Evolutionary conservation across 2,329 filamentous ascomycete genomes (phyloP).

Genomic region (Xylaria sp.): DNA sequence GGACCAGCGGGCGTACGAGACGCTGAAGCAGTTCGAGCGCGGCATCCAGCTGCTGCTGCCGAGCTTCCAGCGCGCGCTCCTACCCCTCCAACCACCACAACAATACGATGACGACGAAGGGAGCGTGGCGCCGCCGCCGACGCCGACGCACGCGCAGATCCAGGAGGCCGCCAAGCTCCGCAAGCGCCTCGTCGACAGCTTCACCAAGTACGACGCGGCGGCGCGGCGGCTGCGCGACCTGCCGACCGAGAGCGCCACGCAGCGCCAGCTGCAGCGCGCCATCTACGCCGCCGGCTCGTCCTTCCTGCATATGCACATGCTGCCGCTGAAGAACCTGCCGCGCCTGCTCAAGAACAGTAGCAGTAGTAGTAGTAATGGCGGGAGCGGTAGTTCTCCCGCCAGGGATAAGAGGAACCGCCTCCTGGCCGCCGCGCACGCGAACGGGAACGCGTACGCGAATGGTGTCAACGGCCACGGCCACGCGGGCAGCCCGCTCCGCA

Average conservation of each 20-base stretch:
- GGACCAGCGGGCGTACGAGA: slow-evolving; percentile 80
- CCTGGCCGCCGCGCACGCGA: slow-evolving; percentile 29
- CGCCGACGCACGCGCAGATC: slow-evolving; percentile 67
- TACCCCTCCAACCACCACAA: slow-evolving; percentile 66
- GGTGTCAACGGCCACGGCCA: slow-evolving; percentile 28
- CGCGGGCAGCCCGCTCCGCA: slow-evolving; percentile 45
- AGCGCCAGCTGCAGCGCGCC: slow-evolving; percentile 75
- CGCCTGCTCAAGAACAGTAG: slow-evolving; percentile 60
- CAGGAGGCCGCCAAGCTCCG: slow-evolving; percentile 86
- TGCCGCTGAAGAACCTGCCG: slow-evolving; percentile 78
- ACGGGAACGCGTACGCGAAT: too few relatives aligned
- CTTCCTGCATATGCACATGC: slow-evolving; percentile 88
- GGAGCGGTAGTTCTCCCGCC: too few relatives aligned
- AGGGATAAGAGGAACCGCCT: slow-evolving; percentile 36
- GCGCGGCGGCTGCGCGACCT: slow-evolving; percentile 81
- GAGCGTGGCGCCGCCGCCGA: too few relatives aligned
- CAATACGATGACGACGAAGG: too few relatives aligned
- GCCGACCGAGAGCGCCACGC: slow-evolving; percentile 70
- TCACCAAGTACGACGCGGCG: slow-evolving; percentile 82
- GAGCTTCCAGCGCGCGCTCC: slow-evolving; percentile 77
- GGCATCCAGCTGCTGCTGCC: slow-evolving; percentile 83
- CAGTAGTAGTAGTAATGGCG: slow-evolving; percentile 38
- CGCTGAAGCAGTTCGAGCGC: slow-evolving; percentile 82
- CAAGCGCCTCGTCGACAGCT: slow-evolving; percentile 86
- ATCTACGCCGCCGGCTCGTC: slow-evolving; percentile 80